Base-by-base conservation (phyloP, 495 filamentous ascomycete species). In the Penicillium soppii region DNA sequence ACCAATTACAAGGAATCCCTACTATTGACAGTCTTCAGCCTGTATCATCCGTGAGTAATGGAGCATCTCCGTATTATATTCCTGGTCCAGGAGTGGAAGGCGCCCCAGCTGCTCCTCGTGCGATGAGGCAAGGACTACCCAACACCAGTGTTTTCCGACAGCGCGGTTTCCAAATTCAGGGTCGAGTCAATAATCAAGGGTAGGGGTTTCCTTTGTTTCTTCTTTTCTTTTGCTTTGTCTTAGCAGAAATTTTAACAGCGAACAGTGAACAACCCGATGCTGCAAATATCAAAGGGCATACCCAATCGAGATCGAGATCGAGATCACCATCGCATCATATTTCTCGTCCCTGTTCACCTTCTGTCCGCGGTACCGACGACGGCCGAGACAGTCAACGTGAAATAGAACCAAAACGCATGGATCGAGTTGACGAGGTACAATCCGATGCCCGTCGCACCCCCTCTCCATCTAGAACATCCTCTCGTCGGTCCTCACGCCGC, bases 41-140 rank as follows among this genome's bases (percentile, higher is more conserved):
- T 19, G 56, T 61, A 42, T 3, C 52, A 20, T 45, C 15, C n/a
- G 53, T 56, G 13, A 32, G 29, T 32, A 32, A 32, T 32, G 29
- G 29, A 32, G 7, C 5, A 32, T 32, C 29, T 12, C 5, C n/a
- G n/a, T n/a, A n/a, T n/a, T n/a, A n/a, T n/a, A n/a, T 9, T 12
- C 29, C 29, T 3, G 29, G 81, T 10, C 71, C 76, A 32, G 85
- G 85, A n/a, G 85, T 88, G 37, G 82, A 79, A 66, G 84, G 85
- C 67, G 94, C 94, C 21, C 94, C 94, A 23, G 94, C 87, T 43
- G 94, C 90, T 1, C 94, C 94, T 2, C 91, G 94, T 68, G 94
- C 95, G 15, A 91, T 97, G 85, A 76, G 95, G 54, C 83, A 92
- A 61, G 91, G 92, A 15, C 78, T 86, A 17, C 85, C 88, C 43